These are phyloP conservation scores for Thuja plicata DNA, from an alignment of 83 land plant genomes.

Conservation along the genomic window DNA sequence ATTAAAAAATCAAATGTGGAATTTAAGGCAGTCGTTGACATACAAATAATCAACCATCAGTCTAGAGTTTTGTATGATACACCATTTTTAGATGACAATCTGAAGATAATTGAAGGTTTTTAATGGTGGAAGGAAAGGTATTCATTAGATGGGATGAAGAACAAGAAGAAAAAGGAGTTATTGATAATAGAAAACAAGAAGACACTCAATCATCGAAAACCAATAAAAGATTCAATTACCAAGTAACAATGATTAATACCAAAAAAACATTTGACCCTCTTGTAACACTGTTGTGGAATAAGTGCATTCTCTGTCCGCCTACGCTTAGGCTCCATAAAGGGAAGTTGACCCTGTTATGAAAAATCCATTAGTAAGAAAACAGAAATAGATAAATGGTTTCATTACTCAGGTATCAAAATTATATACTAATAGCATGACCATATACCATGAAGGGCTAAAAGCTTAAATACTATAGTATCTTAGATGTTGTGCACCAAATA, in stretches of 20 bases:
- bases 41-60: background rate
- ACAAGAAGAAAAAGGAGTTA: background rate
- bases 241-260: conserved; percentile 32
- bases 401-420: background rate
- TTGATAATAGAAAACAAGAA: background rate
- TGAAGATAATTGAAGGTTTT: background rate
- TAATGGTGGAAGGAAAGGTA: too few species aligned
- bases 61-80: background rate
- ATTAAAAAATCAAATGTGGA: background rate
- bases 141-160: too few species aligned
- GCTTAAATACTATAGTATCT: background rate
- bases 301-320: conserved; percentile 36
- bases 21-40: background rate
- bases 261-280: conserved; percentile 69
- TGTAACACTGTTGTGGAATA: conserved; percentile 39
- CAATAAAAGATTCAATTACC: background rate
- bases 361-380: background rate
- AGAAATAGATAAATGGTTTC: background rate
- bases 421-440: too few species aligned
- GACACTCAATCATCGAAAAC: background rate
- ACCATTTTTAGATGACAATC: background rate
- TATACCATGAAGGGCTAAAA: too few species aligned
- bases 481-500: background rate
- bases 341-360: conserved; percentile 44
- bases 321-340: conserved; percentile 69